A percentile compares a stretch with the other conserved stretches of the same genome.
These are phyloP conservation scores for Serendipita sp. DNA, from an alignment of 768 basidiomycete species.

Conservation along the genomic window DNA sequence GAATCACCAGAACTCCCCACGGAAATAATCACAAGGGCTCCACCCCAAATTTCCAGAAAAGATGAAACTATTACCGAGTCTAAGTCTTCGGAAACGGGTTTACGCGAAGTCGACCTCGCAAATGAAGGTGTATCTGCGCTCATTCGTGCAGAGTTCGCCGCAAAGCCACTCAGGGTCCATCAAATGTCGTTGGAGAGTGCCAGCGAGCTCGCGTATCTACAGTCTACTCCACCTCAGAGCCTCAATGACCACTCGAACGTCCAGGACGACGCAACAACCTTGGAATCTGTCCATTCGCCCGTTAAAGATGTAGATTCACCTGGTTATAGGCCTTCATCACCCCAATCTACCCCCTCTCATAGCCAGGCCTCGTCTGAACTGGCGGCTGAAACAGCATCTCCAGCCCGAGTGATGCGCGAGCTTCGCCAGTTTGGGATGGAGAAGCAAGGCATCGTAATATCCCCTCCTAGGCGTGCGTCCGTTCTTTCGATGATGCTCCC, in stretches of 20 bases:
- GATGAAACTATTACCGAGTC: background rate
- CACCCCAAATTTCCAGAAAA: no score
- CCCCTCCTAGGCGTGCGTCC: background rate
- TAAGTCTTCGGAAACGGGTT: background rate
- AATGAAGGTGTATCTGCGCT: background rate
- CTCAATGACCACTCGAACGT: background rate
- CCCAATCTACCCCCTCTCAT: background rate
- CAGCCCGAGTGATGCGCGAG: background rate
- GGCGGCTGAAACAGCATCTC: constrained; percentile 2
- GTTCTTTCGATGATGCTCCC: constrained; percentile 3
- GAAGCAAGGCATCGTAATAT: background rate
- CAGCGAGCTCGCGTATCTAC: background rate
- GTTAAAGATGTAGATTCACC: background rate
- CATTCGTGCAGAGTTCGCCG: no score
- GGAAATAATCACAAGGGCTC: no score
- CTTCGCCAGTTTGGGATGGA: background rate
- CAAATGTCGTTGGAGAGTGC: background rate
- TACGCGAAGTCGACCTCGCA: background rate
- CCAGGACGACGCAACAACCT: background rate
- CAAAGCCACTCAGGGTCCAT: no score
- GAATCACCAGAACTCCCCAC: no score
- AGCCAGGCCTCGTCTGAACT: background rate
- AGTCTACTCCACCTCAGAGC: background rate
- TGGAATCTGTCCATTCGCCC: background rate
- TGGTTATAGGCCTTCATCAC: background rate